These are phyloP conservation scores for Entomortierella parvispora DNA, from an alignment of 192 early-diverging fungal genomes.

Conservation along the genomic window DNA sequence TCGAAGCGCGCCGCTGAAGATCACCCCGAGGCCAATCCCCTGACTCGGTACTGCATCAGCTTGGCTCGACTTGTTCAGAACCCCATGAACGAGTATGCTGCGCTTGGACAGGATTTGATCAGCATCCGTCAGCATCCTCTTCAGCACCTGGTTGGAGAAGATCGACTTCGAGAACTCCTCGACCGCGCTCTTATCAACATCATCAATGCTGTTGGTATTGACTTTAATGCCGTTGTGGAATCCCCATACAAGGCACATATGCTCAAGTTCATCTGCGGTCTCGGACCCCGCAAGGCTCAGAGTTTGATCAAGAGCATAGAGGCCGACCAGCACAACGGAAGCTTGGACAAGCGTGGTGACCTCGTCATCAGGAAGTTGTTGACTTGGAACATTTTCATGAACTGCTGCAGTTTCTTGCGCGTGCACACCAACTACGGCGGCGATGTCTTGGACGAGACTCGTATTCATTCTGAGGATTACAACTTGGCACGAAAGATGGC, in stretches of 20 bases:
- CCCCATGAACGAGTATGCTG: constrained; percentile 82
- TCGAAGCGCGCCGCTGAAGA: constrained; percentile 75
- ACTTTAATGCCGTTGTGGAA: constrained; percentile 83
- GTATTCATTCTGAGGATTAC: constrained; percentile 97
- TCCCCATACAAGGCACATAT: constrained; percentile 72
- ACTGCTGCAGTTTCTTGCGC: constrained; percentile 92
- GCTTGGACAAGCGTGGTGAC: constrained; percentile 65
- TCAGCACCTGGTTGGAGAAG: constrained; percentile 75
- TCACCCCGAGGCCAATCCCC: constrained; percentile 71
- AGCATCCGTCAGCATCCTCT: constrained; percentile 78
- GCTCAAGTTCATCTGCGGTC: constrained; percentile 91
- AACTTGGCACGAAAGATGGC: constrained; percentile 97
- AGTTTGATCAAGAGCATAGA: constrained; percentile 75
- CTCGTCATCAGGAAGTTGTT: constrained; percentile 74
- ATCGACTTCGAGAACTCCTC: constrained; percentile 69
- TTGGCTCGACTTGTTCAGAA: constrained; percentile 89
- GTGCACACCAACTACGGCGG: constrained; percentile 70
- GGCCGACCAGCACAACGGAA: constrained; percentile 46
- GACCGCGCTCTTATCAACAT: constrained; percentile 92
- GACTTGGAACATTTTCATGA: constrained; percentile 86
- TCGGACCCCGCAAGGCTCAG: constrained; percentile 94
- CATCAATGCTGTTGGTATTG: constrained; percentile 86
- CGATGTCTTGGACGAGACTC: constrained; percentile 93
- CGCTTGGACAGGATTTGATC: constrained; percentile 70
- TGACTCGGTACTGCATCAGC: constrained; percentile 89